Evolutionary conservation across 2,329 filamentous ascomycete species (phyloP).

Genomic region (Pseudogymnoascus sp.): DNA sequence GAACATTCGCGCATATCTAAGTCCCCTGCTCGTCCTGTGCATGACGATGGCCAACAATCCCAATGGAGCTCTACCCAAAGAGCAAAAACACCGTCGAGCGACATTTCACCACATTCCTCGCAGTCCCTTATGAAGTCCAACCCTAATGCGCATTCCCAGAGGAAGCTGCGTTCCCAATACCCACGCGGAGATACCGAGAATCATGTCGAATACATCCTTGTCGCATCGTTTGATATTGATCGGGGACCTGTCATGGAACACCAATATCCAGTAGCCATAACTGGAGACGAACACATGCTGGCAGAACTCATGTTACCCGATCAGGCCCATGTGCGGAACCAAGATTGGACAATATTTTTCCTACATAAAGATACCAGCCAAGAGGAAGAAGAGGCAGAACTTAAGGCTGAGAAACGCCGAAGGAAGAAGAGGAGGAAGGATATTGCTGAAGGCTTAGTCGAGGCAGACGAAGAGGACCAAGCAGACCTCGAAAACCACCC

Average conservation of each 20-base stretch:
- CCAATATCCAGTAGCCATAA: constrained; percentile 90
- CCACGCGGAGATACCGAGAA: constrained; percentile 69
- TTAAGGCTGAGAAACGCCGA: constrained; percentile 45
- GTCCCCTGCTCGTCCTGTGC: constrained; percentile 42
- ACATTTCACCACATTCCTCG: constrained; percentile 51
- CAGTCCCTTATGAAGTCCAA: constrained; percentile 45
- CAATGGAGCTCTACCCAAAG: constrained; percentile 51
- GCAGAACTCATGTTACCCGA: constrained; percentile 98
- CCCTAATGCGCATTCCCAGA: constrained; percentile 41
- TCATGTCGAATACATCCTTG: constrained; percentile 97
- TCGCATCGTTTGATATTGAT: constrained; percentile 96
- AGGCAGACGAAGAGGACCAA: constrained; percentile 35
- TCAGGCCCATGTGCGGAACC: constrained; percentile 85
- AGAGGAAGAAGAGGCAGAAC: constrained; percentile 70
- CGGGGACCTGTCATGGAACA: constrained; percentile 96
- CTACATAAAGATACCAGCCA: constrained; percentile 87
- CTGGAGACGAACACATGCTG: constrained; percentile 94
- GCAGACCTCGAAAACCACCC: constrained; percentile 39
- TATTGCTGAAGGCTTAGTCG: constrained; percentile 39
- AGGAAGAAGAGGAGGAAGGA: constrained; percentile 46
- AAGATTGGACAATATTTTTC: constrained; percentile 99
- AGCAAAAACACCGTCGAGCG: constrained; percentile 52
- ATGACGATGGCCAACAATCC: constrained; percentile 48
- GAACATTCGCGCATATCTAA: constrained; percentile 41
- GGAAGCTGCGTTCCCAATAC: constrained; percentile 64